Base-by-base conservation (phyloP, 345 rosid genomes). In the Linum usitatissimum region DNA sequence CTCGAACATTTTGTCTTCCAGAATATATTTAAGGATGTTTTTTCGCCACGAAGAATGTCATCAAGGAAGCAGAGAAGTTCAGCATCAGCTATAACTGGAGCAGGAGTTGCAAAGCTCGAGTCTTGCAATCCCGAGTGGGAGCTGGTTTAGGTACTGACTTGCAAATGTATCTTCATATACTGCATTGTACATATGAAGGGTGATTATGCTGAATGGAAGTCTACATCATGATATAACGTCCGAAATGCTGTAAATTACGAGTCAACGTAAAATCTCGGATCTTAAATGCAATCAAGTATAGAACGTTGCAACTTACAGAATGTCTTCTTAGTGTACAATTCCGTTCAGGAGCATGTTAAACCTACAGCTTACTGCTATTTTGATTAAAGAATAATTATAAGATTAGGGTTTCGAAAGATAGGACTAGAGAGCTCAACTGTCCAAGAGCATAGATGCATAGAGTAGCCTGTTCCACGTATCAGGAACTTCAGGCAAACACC, bases 51-150 rank as follows among this genome's bases (percentile, higher is more conserved):
- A 34, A 34, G 38, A 80, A 85, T 71, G 66, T 71, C 80, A 30
- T 57, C 69, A 53, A 85, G 91, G 81, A 82, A 77, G 62, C 78
- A 34, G 59, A 68, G 21, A 18, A 66, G 68, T 66, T 68, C 30
- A 59, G 51, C 15, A 45, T 68, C 73, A 70, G 70, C 48, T 64
- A 68, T 23, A 65, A 49, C 23, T 30, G 60, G 6, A 67, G 75
- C 49, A 59, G 79, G 68, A 42, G 54, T 6, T 3, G 70, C 30
- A 51, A 63, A 66, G 57, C 64, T 79, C 57, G 56, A 69, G 39
- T 15, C 48, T 20, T 63, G 68, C 55, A 93, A 90, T 68, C 75
- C 82, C 9, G 97, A 85, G 60, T 87, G 97, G 97, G 95, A 90
- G 86, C 80, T 90, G 68, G 81, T 90, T 9, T 79, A 72, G 75